Evolutionary conservation across 495 filamentous ascomycete species (phyloP).

Genomic region (Friedmanniomyces simplex): DNA sequence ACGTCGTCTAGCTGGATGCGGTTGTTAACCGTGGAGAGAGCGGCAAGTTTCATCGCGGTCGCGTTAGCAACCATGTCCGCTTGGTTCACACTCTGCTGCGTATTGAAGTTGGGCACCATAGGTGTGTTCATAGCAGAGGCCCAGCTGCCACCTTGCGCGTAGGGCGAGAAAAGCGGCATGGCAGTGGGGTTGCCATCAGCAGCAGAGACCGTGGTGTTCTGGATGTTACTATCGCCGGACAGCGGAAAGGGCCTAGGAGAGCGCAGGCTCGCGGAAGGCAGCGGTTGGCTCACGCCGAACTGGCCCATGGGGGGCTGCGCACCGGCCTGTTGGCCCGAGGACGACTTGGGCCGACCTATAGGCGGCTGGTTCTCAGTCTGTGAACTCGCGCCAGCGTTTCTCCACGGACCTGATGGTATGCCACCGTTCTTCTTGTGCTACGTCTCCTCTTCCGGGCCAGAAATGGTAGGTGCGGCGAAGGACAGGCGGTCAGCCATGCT

Average conservation of each 20-base stretch:
- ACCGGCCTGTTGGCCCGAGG: constrained; percentile 60
- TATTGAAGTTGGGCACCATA: constrained; percentile 76
- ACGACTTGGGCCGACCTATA: constrained; percentile 75
- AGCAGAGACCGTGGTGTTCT: constrained; percentile 70
- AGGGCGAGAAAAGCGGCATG: constrained; percentile 80
- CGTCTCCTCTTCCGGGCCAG: constrained; percentile 42
- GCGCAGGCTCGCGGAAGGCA: constrained; percentile 61
- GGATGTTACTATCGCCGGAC: constrained; percentile 55
- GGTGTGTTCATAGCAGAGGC: constrained; percentile 97
- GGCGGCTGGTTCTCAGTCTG: constrained; percentile 40
- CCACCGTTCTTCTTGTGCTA: constrained; percentile 22
- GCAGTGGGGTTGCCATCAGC: constrained; percentile 47
- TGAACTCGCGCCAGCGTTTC: constrained; percentile 7
- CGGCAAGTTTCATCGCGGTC: constrained; percentile 96
- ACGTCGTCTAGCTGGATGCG: constrained; percentile 94
- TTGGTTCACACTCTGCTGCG: constrained; percentile 47
- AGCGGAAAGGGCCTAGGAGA: constrained; percentile 63
- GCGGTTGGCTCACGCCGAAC: constrained; percentile 67
- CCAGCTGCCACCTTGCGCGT: constrained; percentile 83
- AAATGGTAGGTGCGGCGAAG: constrained; percentile 67
- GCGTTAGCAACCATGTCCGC: constrained; percentile 99
- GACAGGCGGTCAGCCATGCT: constrained; percentile 77
- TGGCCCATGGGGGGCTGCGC: constrained; percentile 76
- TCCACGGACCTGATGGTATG: constrained; percentile 60
- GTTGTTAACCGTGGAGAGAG: constrained; percentile 94